A percentile compares a stretch with the other conserved stretches of the same genome.
These are phyloP conservation scores for Ophiocordyceps sinensis DNA, from an alignment of 2,329 filamentous ascomycete genomes.

Conservation along the genomic window DNA sequence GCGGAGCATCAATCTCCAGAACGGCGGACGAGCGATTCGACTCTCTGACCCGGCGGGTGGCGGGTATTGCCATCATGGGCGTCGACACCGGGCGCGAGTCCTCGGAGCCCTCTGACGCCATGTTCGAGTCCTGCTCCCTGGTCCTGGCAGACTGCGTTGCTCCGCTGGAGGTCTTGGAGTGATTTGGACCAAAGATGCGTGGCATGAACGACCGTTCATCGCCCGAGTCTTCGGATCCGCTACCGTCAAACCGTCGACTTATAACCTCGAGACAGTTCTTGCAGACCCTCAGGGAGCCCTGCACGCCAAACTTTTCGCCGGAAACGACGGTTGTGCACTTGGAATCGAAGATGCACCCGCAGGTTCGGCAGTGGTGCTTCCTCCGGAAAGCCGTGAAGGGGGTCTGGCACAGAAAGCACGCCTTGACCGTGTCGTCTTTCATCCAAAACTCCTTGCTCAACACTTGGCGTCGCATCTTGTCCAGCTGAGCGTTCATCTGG, in stretches of 20 bases:
- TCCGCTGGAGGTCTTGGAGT: conserved; percentile 25
- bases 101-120: conserved; percentile 26
- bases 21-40: conserved; percentile 79
- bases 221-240: conserved; percentile 73
- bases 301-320: conserved; percentile 75
- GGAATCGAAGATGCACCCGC: conserved; percentile 96
- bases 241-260: conserved; percentile 76
- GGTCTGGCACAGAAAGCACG: conserved; percentile 85
- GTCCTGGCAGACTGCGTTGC: conserved; percentile 15
- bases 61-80: conserved; percentile 58
- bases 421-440: conserved; percentile 95
- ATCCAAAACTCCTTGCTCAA: conserved; percentile 97
- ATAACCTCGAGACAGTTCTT: conserved; percentile 88
- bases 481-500: conserved; percentile 44
- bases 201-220: conserved; percentile 60
- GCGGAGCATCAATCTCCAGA: conserved; percentile 75
- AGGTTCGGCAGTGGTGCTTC: conserved; percentile 92
- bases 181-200: conserved; percentile 43
- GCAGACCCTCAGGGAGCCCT: conserved; percentile 74
- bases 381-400: conserved; percentile 86
- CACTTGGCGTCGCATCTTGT: conserved; percentile 71
- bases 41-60: conserved; percentile 51
- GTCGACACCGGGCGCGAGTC: conserved; percentile 43
- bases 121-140: conserved; percentile 24
- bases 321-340: conserved; percentile 90